Evolutionary conservation across 805 yeast genomes (phyloP).

Genomic region (Geotrichum ghanense): DNA sequence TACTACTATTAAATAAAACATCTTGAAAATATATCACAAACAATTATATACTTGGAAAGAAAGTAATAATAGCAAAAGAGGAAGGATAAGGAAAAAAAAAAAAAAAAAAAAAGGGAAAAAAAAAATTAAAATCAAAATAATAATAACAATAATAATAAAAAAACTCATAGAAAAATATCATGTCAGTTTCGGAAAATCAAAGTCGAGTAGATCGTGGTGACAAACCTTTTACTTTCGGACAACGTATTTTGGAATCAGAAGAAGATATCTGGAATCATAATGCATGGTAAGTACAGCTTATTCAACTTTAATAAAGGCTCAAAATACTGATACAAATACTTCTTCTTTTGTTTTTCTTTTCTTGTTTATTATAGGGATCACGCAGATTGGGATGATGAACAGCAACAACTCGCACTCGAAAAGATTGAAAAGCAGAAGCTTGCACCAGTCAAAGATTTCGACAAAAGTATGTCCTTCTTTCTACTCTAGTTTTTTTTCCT

Average conservation of each 20-base stretch:
- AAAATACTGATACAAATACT: no score
- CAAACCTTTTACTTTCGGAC: constrained; percentile 86
- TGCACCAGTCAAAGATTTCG: constrained; percentile 79
- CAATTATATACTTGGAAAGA: no score
- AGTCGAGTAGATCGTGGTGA: constrained; percentile 49
- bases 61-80: no score
- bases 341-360: no score
- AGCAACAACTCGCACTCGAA: constrained; percentile 59
- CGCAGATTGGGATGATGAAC: constrained; percentile 95
- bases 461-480: constrained; percentile 31
- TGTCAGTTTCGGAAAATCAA: constrained; percentile 7
- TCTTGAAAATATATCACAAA: no score
- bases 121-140: no score
- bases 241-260: constrained; percentile 56
- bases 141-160: no score
- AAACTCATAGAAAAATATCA: no score
- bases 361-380: constrained; percentile 64
- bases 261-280: constrained; percentile 80
- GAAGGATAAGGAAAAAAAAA: no score
- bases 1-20: no score
- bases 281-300: constrained; percentile 47
- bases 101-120: no score
- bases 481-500: constrained; percentile 35
- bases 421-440: constrained; percentile 66
- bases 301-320: not conserved